phyloP scores from a whole-genome alignment of 768 basidiomycete genomes.

The Mycena polygramma region DNA sequence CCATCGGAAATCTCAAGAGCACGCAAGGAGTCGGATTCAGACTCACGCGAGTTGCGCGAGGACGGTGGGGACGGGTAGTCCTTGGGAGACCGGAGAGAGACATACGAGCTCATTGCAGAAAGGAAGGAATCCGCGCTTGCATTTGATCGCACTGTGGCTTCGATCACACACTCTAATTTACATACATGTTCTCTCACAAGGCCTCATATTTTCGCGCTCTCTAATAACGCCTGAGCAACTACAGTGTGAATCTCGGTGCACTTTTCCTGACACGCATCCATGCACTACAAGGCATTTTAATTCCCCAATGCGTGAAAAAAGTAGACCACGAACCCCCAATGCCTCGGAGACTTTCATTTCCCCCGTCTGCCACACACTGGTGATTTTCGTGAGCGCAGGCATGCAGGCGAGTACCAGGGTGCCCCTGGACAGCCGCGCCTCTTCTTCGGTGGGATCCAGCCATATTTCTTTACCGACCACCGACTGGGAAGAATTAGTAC shows the following conservation, averaged over 20 bases:
- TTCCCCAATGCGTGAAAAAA: not conserved
- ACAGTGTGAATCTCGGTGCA: slow-evolving; percentile 83
- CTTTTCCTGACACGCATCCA: slow-evolving; percentile 76
- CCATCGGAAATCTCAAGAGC: slow-evolving; percentile 85
- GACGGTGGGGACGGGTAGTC: slow-evolving; percentile 53
- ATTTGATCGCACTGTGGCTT: not conserved
- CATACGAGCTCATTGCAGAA: slow-evolving; percentile 61
- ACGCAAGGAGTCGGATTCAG: slow-evolving; percentile 76
- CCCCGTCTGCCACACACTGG: slow-evolving; percentile 91
- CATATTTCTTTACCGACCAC: slow-evolving; percentile 70
- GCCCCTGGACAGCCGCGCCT: slow-evolving; percentile 68
- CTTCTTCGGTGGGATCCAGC: slow-evolving; percentile 86
- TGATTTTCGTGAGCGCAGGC: slow-evolving; percentile 88
- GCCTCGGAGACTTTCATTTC: slow-evolving; percentile 66
- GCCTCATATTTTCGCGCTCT: slow-evolving; percentile 44
- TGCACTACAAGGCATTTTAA: slow-evolving; percentile 62
- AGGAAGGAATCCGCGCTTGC: not conserved
- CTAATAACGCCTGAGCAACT: slow-evolving; percentile 77
- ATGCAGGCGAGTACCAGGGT: slow-evolving; percentile 87
- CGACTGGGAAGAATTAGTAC: slow-evolving; percentile 56
- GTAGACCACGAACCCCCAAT: slow-evolving; percentile 62
- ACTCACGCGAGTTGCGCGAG: slow-evolving; percentile 67
- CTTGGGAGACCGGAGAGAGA: slow-evolving; percentile 59
- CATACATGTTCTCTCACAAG: too few relatives aligned
- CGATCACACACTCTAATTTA: slow-evolving; percentile 4